These are phyloP conservation scores for Aspergillus sparsus DNA, from an alignment of 495 filamentous ascomycete genomes.

Conservation along the genomic window DNA sequence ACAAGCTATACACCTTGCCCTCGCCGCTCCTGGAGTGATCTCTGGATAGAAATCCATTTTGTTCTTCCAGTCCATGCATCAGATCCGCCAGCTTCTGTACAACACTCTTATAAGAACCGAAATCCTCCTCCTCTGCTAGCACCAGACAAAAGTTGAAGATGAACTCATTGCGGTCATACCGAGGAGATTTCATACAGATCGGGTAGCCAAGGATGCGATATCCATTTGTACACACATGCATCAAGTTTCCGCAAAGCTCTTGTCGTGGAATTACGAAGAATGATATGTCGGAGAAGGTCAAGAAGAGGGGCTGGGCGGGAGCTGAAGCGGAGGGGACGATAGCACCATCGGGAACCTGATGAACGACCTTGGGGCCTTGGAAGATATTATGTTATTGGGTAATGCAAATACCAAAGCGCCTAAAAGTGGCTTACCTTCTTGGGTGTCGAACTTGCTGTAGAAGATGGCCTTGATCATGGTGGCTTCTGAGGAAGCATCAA, in stretches of 20 bases:
- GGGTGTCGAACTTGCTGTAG: constrained; percentile 88
- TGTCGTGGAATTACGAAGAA: constrained; percentile 92
- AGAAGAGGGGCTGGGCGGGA: constrained; percentile 61
- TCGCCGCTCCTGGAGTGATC: constrained; percentile 49
- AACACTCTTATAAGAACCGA: constrained; percentile 73
- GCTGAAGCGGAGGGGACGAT: constrained; percentile 62
- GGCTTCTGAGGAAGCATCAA: constrained; percentile 18
- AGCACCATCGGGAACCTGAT: constrained; percentile 62
- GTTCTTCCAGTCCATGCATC: constrained; percentile 85
- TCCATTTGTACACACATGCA: constrained; percentile 74
- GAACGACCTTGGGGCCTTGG: constrained; percentile 70
- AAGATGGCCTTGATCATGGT: constrained; percentile 89
- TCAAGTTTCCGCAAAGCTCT: constrained; percentile 79
- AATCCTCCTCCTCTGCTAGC: constrained; percentile 68
- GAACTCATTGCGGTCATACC: constrained; percentile 90
- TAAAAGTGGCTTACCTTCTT: constrained; percentile 63
- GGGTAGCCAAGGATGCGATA: constrained; percentile 87
- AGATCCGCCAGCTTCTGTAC: constrained; percentile 80
- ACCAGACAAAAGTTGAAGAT: constrained; percentile 97
- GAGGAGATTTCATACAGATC: constrained; percentile 73
- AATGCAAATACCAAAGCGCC: background rate
- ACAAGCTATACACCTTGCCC: constrained; percentile 73
- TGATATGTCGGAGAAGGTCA: constrained; percentile 79
- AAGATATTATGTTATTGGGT: constrained; percentile 1
- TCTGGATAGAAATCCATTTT: constrained; percentile 68